Percentiles rank a stretch among this genome's conserved stretches.
Conservation (phyloP, 2,329 filamentous ascomycete species). For the Harringtonia lauricola region DNA sequence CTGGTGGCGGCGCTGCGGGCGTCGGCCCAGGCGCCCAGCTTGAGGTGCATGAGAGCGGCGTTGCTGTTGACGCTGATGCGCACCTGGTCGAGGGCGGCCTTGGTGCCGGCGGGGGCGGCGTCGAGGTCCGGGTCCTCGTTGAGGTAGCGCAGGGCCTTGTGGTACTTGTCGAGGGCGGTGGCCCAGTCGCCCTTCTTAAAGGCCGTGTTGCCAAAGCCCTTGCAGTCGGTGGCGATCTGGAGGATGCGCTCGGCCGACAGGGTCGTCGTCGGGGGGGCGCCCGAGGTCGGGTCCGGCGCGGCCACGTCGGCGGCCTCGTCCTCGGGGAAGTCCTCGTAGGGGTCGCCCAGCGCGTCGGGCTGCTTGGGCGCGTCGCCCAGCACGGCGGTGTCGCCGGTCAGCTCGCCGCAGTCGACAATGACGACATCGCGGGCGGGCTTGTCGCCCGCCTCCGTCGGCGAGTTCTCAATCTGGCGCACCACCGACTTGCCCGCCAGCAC, state of each 20-base stretch:
- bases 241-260: slow-evolving; percentile 58
- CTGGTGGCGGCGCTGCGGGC: slow-evolving; percentile 58
- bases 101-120: slow-evolving; percentile 57
- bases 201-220: slow-evolving; percentile 83
- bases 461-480: slow-evolving; percentile 81
- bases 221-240: slow-evolving; percentile 74
- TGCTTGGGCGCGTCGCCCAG: slow-evolving; percentile 51
- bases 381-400: slow-evolving; percentile 59
- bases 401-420: slow-evolving; percentile 78
- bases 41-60: slow-evolving; percentile 73
- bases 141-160: slow-evolving; percentile 83
- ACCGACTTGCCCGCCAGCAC: slow-evolving; percentile 88
- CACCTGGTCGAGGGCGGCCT: slow-evolving; percentile 56
- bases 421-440: slow-evolving; percentile 64
- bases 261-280: slow-evolving; percentile 27
- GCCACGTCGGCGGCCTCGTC: slow-evolving; percentile 49
- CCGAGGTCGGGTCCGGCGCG: slow-evolving; percentile 28
- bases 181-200: slow-evolving; percentile 70
- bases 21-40: slow-evolving; percentile 62
- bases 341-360: slow-evolving; percentile 74
- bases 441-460: slow-evolving; percentile 62
- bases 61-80: slow-evolving; percentile 86
- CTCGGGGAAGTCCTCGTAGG: slow-evolving; percentile 92
- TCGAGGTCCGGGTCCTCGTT: slow-evolving; percentile 73
- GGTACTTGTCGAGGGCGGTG: slow-evolving; percentile 78